Evolutionary conservation across 176 grass and related monocot species (phyloP), one percentile per base, ranked within the genome.

Genomic region (Eragrostis curvula): DNA sequence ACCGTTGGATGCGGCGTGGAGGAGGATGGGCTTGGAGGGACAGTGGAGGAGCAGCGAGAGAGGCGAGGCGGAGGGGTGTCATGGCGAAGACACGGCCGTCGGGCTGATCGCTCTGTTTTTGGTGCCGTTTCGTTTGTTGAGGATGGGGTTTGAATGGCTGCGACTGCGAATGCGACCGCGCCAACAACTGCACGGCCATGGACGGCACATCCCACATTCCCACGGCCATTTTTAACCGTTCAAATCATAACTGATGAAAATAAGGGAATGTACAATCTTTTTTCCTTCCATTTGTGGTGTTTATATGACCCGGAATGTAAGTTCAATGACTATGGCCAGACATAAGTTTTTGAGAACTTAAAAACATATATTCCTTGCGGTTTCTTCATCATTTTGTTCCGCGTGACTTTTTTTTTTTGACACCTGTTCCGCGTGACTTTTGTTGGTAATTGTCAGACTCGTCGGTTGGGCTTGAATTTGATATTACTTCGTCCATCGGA

Each of bases 81-180:
- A 85, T 82, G 83, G 87, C 64, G 68, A 27, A 12, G 42, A 6
- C 21, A 36, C 32, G 57, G 23, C 25, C 57, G 5, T 36, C 32
- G 32, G 32, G 32, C 32, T 41, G 57, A 10, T 60, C 57, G 5
- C 9, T 55, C 14, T 56, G 47, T 28, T 60, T 64, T 84, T 86
- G 59, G 81, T 81, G 68, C 75, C 68, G 68, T 46, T 64, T 30
- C 64, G 55, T 10, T 32, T n/a, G n/a, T n/a, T n/a, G n/a, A n/a
- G n/a, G 82, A 85, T 85, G 77, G 27, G 78, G 71, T 85, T 77
- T 81, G 78, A 57, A 65, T 89, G 87, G 87, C 71, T 70, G 39
- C 59, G 24, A 27, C 47, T 51, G 51, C 11, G 24, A 17, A 2
- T 11, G 7, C 55, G 18, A 16, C 14, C 5, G 16, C 16, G 16